These are phyloP conservation scores for Penicillium sp. DNA, from an alignment of 2,329 filamentous ascomycete genomes.

Conservation along the genomic window DNA sequence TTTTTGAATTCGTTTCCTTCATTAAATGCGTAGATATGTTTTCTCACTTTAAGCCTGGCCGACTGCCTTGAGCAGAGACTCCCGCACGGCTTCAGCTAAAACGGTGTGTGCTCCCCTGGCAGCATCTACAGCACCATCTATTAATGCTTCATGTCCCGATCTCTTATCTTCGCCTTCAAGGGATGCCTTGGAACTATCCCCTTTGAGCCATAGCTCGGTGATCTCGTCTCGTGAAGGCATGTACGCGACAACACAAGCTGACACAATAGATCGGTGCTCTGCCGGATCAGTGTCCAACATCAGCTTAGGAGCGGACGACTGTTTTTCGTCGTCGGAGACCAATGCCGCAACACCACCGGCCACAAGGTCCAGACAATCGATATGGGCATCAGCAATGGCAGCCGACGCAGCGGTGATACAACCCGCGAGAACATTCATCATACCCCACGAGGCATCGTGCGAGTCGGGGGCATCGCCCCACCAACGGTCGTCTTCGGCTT, in stretches of 20 bases:
- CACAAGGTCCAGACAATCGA: constrained; percentile 89
- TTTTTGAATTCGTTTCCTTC: constrained; percentile 18
- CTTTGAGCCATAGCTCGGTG: constrained; percentile 92
- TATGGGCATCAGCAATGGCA: constrained; percentile 87
- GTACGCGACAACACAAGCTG: constrained; percentile 86
- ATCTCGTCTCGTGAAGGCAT: constrained; percentile 82
- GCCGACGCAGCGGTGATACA: constrained; percentile 93
- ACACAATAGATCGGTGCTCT: constrained; percentile 70
- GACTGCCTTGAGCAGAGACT: constrained; percentile 47
- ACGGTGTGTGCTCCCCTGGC: constrained; percentile 56
- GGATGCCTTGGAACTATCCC: constrained; percentile 48
- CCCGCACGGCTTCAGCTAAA: constrained; percentile 57
- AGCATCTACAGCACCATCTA: constrained; percentile 60
- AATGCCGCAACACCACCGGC: constrained; percentile 83
- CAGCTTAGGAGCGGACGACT: constrained; percentile 26
- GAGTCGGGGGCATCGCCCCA: constrained; percentile 52
- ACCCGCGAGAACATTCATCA: constrained; percentile 85
- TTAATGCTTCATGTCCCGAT: constrained; percentile 48
- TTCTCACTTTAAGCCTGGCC: constrained; percentile 16
- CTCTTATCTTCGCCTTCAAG: constrained; percentile 32
- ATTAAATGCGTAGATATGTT: constrained; percentile 11
- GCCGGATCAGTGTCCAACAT: constrained; percentile 77
- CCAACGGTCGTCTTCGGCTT: constrained; percentile 79
- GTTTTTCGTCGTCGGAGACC: constrained; percentile 44
- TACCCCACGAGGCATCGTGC: constrained; percentile 66